Evolutionary conservation across 2,329 filamentous ascomycete species (phyloP).

Genomic region (Fusarium mangiferae): DNA sequence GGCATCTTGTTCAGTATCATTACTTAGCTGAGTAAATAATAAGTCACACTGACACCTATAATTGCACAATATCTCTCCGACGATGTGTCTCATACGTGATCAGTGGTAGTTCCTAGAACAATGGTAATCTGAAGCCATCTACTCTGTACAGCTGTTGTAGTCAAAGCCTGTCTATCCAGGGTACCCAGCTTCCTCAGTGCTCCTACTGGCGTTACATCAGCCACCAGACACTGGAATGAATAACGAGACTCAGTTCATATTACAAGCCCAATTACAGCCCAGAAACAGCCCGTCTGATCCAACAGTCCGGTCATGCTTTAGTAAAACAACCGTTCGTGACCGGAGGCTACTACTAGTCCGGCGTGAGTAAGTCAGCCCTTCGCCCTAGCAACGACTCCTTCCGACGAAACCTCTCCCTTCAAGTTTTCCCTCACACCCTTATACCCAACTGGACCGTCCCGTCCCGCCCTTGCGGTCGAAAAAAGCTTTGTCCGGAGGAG

Average conservation of each 20-base stretch:
- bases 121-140: no score
- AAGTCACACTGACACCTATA: background rate
- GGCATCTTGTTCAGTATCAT: background rate
- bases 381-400: background rate
- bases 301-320: background rate
- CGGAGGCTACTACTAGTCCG: background rate
- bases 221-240: constrained; percentile 24
- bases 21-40: background rate
- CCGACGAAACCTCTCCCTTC: background rate
- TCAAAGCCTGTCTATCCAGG: background rate
- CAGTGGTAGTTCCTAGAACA: background rate
- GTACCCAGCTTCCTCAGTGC: background rate
- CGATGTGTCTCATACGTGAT: background rate
- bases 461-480: constrained; percentile 22
- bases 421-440: constrained; percentile 1
- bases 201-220: background rate
- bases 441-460: constrained; percentile 21
- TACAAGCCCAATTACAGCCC: background rate
- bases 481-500: constrained; percentile 1
- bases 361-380: background rate
- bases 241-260: constrained; percentile 1
- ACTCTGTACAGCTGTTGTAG: background rate
- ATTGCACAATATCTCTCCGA: no score
- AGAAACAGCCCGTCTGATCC: constrained; percentile 2
- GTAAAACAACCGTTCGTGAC: background rate